Percentiles rank a stretch among this genome's conserved stretches.
phyloP scores from a whole-genome alignment of 306 rosid genomes.

The Vigna radiata region DNA sequence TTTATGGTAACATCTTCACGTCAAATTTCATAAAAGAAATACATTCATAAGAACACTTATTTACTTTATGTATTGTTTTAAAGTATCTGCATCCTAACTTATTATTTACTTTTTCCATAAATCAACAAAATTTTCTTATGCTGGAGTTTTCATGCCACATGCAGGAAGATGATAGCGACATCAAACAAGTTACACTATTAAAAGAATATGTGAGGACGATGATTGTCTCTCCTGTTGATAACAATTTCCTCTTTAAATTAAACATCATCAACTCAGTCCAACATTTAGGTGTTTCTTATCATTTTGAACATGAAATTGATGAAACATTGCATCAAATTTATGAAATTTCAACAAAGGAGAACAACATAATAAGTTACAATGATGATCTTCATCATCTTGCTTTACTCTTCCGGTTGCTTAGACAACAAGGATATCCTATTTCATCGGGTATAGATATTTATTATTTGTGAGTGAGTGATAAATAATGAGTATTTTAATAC shows the following conservation, averaged over 20 bases:
- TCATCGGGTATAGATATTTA: constrained; percentile 43
- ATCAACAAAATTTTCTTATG: not conserved
- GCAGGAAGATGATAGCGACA: not conserved
- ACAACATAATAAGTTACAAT: not conserved
- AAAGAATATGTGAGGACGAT: constrained; percentile 48
- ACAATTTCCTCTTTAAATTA: not conserved
- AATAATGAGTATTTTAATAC: too few relatives aligned
- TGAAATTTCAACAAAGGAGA: not conserved
- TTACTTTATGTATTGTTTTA: not conserved
- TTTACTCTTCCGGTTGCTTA: constrained; percentile 52
- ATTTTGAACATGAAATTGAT: constrained; percentile 26
- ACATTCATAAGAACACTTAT: too few relatives aligned
- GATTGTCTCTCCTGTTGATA: not conserved
- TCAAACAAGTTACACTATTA: not conserved
- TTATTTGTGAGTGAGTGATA: too few relatives aligned
- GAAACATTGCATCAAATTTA: constrained; percentile 23
- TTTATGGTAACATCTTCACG: too few relatives aligned
- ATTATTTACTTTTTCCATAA: not conserved
- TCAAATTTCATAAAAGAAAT: too few relatives aligned
- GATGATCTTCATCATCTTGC: constrained; percentile 42
- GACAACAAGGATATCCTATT: constrained; percentile 49
- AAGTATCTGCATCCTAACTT: not conserved
- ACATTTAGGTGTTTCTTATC: constrained; percentile 15
- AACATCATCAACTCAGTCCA: constrained; percentile 29
- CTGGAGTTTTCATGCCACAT: not conserved